Evolutionary conservation across 2,329 filamentous ascomycete genomes (phyloP), one percentile per base, ranked within the genome.

Genomic region (Verticillium albo-atrum): DNA sequence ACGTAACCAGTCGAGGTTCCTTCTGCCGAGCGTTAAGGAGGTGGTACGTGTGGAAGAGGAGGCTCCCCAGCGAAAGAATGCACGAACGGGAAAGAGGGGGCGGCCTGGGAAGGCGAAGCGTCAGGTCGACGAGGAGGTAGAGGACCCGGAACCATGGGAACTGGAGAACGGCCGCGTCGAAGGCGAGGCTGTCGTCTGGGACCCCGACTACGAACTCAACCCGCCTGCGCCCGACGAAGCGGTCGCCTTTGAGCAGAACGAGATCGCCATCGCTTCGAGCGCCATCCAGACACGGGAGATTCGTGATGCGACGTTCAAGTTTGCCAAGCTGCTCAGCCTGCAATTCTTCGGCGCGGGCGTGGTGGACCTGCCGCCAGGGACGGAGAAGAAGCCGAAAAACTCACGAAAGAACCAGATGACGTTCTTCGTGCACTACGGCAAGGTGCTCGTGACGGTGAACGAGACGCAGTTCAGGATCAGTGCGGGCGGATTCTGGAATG

Each of bases 321-420:
- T 96, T 71, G 90, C 91, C 34, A 98, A 97, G 78, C 89, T 94
- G 62, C 83, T 96, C 60, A 91, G 87, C 28, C 80, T 90, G 62
- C 87, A 89, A 0, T 98, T 97, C 74, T 91, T 98, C 73, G 93
- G 92, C 34, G 89, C 90, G 10, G 95, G 95, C 17, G 84, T 98
- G 57, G 90, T 99, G 37, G 94, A 98, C 68, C 78, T 99, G 56
- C 91, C 92, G 6, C 88, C 91, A 0, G 89, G 89, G 2, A 87
- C 90, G 32, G 86, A 90, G 70, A 99, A 99, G 79, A 86, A 88
- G 66, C 85, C 89, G 55, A 98, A 98, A 81, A 98, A 97, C 74
- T 90, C 90, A 35, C 84, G 94, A 63, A 93, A 90, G 77, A 98
- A 97, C 91, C 92, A 97, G 71, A 95, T 99, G 89, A 88, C 90